Evolutionary conservation across 768 basidiomycete species (phyloP).

Genomic region (Auricularia sp.): DNA sequence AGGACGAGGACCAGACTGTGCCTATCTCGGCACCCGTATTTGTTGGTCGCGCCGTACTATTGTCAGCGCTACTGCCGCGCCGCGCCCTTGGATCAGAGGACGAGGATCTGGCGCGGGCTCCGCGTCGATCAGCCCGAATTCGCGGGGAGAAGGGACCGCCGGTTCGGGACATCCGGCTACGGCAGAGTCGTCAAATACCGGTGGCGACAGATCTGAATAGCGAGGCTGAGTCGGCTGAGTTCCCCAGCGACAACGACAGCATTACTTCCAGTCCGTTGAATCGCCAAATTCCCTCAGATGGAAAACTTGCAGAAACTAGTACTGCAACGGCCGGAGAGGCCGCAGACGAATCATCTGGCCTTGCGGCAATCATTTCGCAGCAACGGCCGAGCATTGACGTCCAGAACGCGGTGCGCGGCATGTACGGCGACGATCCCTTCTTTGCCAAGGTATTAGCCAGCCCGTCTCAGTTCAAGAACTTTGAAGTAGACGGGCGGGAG

Average conservation of each 20-base stretch:
- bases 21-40: not conserved
- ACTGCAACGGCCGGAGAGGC: no score
- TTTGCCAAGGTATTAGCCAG: slow-evolving; percentile 3
- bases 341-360: not conserved
- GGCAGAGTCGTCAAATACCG: no score
- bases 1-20: not conserved
- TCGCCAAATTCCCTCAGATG: no score
- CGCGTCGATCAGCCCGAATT: not conserved
- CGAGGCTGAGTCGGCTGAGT: no score
- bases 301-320: no score
- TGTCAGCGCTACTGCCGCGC: no score
- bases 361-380: not conserved
- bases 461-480: slow-evolving; percentile 1
- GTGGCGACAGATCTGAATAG: no score
- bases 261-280: no score
- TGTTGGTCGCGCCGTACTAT: not conserved
- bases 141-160: not conserved
- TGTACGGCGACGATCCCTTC: slow-evolving; percentile 3
- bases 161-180: no score
- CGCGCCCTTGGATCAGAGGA: not conserved
- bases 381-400: not conserved
- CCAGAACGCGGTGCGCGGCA: not conserved
- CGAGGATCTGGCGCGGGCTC: no score
- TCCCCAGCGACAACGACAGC: no score
- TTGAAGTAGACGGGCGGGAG: slow-evolving; percentile 1